Conservation (phyloP, 345 rosid species). For the Eucalyptus rudis region DNA sequence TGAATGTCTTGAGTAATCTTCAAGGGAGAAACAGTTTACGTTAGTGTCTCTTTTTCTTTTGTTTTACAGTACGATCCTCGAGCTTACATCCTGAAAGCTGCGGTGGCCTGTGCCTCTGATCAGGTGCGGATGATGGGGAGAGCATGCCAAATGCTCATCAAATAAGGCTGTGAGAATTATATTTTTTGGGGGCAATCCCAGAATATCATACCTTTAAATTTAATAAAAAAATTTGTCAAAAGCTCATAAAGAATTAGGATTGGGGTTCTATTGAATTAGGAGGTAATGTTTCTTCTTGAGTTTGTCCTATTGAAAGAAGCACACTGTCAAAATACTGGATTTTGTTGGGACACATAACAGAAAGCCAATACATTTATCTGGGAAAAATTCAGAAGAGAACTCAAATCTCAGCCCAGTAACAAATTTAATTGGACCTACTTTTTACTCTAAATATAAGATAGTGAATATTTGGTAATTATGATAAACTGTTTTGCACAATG, state of each 20-base stretch:
- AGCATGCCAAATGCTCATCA: neutral
- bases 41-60: neutral
- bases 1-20: neutral
- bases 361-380: neutral
- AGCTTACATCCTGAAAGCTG: neutral
- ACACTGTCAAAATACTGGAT: neutral
- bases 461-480: neutral
- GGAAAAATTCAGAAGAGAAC: neutral
- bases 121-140: neutral
- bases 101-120: neutral
- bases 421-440: neutral
- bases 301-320: neutral
- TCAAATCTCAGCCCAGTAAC: neutral
- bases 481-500: rapidly evolving
- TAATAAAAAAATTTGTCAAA: neutral
- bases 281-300: neutral
- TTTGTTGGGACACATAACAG: neutral
- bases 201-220: neutral
- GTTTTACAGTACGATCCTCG: neutral
- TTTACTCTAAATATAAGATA: neutral
- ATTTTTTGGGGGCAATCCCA: neutral
- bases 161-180: neutral
- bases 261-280: neutral
- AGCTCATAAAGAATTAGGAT: neutral
- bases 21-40: neutral